phyloP scores from a whole-genome alignment of 805 yeast genomes.

The Candida arabinofermentans region DNA sequence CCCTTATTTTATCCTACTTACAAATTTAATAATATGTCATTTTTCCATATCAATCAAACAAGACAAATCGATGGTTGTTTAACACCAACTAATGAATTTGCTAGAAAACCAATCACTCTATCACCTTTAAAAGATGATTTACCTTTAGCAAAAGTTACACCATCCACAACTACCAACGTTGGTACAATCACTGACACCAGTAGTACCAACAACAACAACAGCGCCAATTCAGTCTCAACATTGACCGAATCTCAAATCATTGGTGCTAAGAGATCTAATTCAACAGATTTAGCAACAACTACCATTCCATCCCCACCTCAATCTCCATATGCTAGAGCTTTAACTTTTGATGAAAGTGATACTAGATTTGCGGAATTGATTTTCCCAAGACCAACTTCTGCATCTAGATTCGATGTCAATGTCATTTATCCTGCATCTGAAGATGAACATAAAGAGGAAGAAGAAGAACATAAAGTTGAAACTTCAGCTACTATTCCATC shows the following conservation, averaged over 20 bases:
- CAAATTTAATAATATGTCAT: slow-evolving; percentile 8
- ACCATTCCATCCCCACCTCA: slow-evolving; percentile 37
- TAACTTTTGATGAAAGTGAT: slow-evolving; percentile 24
- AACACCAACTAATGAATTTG: slow-evolving; percentile 19
- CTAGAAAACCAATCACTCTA: slow-evolving; percentile 5
- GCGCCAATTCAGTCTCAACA: background rate
- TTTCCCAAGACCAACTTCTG: slow-evolving; percentile 23
- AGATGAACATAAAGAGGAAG: slow-evolving; percentile 6
- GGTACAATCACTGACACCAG: background rate
- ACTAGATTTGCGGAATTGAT: slow-evolving; percentile 25
- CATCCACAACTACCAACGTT: background rate
- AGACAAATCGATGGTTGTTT: slow-evolving; percentile 25
- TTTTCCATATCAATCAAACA: slow-evolving; percentile 12
- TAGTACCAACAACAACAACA: slow-evolving; percentile 6
- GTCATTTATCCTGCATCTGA: slow-evolving; percentile 8
- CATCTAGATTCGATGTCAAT: slow-evolving; percentile 6
- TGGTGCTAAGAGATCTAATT: slow-evolving; percentile 5
- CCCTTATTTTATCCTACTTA: no score
- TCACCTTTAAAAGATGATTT: background rate
- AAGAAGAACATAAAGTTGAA: background rate
- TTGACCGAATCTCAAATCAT: slow-evolving; percentile 3
- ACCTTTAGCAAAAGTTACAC: background rate
- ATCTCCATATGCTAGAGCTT: slow-evolving; percentile 31
- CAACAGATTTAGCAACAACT: slow-evolving; percentile 11
- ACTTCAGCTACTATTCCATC: slow-evolving; percentile 1